These are phyloP conservation scores for Malassezia obtusa DNA, from an alignment of 1,284 basidiomycete species.

Conservation along the genomic window DNA sequence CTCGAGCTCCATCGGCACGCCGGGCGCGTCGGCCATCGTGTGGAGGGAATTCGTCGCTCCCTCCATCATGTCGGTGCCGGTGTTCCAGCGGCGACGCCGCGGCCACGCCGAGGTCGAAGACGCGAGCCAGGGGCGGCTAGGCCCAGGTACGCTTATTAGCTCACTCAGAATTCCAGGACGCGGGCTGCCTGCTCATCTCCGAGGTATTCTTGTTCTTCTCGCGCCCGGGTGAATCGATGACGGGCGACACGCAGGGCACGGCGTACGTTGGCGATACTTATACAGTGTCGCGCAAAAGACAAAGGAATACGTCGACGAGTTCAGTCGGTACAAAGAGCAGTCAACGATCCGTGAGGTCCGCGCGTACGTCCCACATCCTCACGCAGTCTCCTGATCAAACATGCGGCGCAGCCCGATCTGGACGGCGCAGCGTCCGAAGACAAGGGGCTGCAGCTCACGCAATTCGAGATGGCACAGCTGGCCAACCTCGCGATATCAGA, in stretches of 20 bases:
- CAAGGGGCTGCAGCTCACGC: constrained; percentile 66
- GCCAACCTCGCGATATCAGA: constrained; percentile 78
- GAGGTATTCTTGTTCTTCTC: constrained; percentile 82
- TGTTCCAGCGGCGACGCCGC: constrained; percentile 20
- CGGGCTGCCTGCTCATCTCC: constrained; percentile 76
- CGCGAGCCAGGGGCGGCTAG: constrained; percentile 29
- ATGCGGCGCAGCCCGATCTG: constrained; percentile 21
- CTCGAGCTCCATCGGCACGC: constrained; percentile 1
- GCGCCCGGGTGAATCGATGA: constrained; percentile 58
- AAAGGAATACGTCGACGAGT: constrained; percentile 77
- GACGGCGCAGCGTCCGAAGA: constrained; percentile 20
- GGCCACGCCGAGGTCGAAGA: constrained; percentile 31
- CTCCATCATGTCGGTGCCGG: constrained; percentile 9
- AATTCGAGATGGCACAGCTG: constrained; percentile 84
- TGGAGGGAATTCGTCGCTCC: background rate
- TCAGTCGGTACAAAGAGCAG: constrained; percentile 76
- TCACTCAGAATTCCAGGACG: constrained; percentile 72
- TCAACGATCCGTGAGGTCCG: constrained; percentile 77
- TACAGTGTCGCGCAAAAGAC: constrained; percentile 75
- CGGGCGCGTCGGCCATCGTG: background rate
- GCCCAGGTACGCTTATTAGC: constrained; percentile 15
- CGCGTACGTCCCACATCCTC: constrained; percentile 56
- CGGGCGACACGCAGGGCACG: constrained; percentile 70
- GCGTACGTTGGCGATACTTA: constrained; percentile 38
- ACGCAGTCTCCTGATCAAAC: constrained; percentile 25